phyloP scores from a whole-genome alignment of 1,284 basidiomycete species.

The Cutaneotrichosporon mucoides region DNA sequence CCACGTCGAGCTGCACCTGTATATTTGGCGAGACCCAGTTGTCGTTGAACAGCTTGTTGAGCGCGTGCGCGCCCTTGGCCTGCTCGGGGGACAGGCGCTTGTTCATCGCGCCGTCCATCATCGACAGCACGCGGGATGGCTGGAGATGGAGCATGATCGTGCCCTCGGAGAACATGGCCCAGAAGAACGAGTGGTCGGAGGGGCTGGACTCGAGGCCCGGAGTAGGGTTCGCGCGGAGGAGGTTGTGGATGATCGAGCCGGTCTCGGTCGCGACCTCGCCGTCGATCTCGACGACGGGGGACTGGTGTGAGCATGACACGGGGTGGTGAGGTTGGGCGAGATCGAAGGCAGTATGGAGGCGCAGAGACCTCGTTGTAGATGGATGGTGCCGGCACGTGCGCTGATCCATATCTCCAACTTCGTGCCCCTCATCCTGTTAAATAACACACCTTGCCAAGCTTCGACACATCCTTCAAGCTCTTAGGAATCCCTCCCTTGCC shows the following conservation, averaged over 20 bases:
- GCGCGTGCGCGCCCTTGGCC: conserved; percentile 3
- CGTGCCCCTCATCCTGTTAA: no score
- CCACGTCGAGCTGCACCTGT: conserved; percentile 18
- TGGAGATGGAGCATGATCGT: conserved; percentile 11
- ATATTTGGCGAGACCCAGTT: conserved; percentile 9
- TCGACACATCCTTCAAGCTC: not conserved
- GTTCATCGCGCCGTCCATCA: not conserved
- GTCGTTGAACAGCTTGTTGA: conserved; percentile 1
- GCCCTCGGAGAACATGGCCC: conserved; percentile 11
- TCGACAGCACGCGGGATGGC: not conserved
- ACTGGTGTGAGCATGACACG: conserved; percentile 11
- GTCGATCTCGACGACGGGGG: conserved; percentile 32
- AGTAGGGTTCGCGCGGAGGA: conserved; percentile 13
- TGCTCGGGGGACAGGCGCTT: not conserved
- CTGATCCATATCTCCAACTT: no score
- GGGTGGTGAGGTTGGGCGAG: no score
- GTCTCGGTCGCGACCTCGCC: conserved; percentile 29
- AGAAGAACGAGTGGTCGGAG: not conserved
- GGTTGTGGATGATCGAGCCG: conserved; percentile 31
- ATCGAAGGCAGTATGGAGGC: no score
- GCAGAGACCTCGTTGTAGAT: no score
- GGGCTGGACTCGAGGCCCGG: not conserved
- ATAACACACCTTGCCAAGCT: conserved; percentile 7
- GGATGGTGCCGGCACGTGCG: no score
- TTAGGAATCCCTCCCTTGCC: not conserved